Conservation (phyloP, 495 filamentous ascomycete genomes). For the Penicillium silybi region DNA sequence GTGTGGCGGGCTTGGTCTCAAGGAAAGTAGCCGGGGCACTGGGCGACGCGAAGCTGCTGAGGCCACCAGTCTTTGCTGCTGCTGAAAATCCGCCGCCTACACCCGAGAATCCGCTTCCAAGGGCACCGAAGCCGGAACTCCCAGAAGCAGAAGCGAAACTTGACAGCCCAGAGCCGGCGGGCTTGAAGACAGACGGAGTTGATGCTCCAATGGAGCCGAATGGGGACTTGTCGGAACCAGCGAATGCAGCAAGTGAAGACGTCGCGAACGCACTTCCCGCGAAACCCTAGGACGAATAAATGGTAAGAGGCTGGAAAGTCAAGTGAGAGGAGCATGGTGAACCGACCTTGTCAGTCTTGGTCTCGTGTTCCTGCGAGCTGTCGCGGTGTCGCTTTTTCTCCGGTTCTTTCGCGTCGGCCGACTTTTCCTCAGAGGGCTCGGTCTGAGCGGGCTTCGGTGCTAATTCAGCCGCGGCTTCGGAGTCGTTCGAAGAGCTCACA, state of each 20-base stretch:
- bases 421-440: conserved; percentile 5
- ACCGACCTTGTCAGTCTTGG: conserved; percentile 13
- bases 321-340: background rate
- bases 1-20: conserved; percentile 34
- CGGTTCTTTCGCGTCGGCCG: conserved; percentile 24
- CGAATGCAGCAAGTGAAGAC: conserved; percentile 49
- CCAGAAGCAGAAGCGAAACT: conserved; percentile 8
- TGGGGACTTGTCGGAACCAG: conserved; percentile 51
- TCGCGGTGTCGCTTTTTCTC: conserved; percentile 48
- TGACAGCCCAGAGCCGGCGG: conserved; percentile 10
- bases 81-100: conserved; percentile 54
- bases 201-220: conserved; percentile 50
- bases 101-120: conserved; percentile 44
- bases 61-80: conserved; percentile 44
- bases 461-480: background rate
- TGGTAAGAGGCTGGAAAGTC: background rate
- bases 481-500: conserved; percentile 30
- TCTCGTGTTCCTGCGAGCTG: conserved; percentile 33
- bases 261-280: conserved; percentile 48
- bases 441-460: background rate
- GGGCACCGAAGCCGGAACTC: conserved; percentile 33
- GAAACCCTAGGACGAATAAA: conserved; percentile 30
- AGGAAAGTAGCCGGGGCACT: conserved; percentile 50
- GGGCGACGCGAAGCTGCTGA: conserved; percentile 68
- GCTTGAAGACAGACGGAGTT: conserved; percentile 39